Base-by-base conservation (phyloP, 345 rosid genomes). In the Citrus reticulata region DNA sequence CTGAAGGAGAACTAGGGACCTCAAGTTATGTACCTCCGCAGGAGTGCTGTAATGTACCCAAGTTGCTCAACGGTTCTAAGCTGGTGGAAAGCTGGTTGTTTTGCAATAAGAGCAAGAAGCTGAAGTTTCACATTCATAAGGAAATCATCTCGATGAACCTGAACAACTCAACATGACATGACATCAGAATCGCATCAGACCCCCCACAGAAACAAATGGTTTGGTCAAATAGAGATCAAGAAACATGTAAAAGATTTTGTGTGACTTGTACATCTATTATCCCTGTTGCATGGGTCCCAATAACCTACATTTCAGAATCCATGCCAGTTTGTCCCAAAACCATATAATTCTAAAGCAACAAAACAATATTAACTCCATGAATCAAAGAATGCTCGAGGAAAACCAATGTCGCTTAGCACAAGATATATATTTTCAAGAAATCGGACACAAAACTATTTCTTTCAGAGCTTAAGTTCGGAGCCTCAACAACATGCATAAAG, bases 61-160 rank as follows among this genome's bases (percentile, higher is more conserved):
- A 95, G 98, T 81, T 95, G 98, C 87, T 95, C 97, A 16, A 95
- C 93, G 17, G 98, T 88, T 86, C 99, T 88, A 84, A 95, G 99
- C 89, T 95, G 99, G 87, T 95, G 97, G 88, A 92, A 92, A 77
- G 98, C 91, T 35, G 96, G 88, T 85, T 93, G 95, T 89, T 93
- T 93, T 82, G 97, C 95, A 34, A 89, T 81, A 9, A 92, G 90
- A 82, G 88, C 89, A 81, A 95, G 85, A 71, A 93, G 95, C 88
- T 92, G 96, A 82, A 95, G 95, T 81, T 92, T 92, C 68, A 85
- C 92, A 79, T 95, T 95, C 92, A 88, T 78, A 73, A 85, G 37
- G 76, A 91, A 85, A 78, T 93, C 97, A 85, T 93, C 99, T 78
- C 68, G 92, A 81, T 95, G 93, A 70, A 93, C 98, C 98, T 95